Evolutionary conservation across 495 filamentous ascomycete species (phyloP).

Genomic region (Penicillium tannophilum): DNA sequence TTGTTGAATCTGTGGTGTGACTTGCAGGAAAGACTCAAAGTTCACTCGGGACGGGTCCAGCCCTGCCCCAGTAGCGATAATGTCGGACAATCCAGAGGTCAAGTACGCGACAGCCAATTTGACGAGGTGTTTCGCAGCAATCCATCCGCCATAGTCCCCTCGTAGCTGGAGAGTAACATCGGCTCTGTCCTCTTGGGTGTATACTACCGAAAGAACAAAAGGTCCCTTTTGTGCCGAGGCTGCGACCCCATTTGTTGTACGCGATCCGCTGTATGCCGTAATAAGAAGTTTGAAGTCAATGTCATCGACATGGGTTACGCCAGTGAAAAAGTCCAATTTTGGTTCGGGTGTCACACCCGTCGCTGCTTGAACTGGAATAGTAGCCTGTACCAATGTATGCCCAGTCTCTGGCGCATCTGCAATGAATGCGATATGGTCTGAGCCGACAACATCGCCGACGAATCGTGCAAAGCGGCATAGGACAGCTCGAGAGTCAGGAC

Average conservation of each 20-base stretch:
- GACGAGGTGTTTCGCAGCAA: background rate
- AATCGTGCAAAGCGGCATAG: background rate
- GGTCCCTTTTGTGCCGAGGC: background rate
- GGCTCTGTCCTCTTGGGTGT: background rate
- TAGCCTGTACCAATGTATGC: background rate
- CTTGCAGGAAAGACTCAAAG: background rate
- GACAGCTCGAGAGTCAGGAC: background rate
- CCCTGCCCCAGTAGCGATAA: background rate
- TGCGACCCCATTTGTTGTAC: background rate
- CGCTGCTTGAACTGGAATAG: background rate
- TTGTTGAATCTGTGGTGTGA: background rate
- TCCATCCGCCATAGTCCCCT: background rate
- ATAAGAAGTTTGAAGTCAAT: constrained; percentile 1
- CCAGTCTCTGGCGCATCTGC: background rate
- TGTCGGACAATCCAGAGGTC: background rate
- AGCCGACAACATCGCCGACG: constrained; percentile 1
- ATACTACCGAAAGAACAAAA: background rate
- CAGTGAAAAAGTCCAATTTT: background rate
- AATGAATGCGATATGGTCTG: background rate
- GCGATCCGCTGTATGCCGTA: background rate
- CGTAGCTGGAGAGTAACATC: background rate
- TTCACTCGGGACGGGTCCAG: background rate
- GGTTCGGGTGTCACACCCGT: background rate
- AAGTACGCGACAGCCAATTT: background rate
- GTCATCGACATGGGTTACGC: background rate